Evolutionary conservation across 2,329 filamentous ascomycete species (phyloP).

Genomic region (Polytolypa hystricis): DNA sequence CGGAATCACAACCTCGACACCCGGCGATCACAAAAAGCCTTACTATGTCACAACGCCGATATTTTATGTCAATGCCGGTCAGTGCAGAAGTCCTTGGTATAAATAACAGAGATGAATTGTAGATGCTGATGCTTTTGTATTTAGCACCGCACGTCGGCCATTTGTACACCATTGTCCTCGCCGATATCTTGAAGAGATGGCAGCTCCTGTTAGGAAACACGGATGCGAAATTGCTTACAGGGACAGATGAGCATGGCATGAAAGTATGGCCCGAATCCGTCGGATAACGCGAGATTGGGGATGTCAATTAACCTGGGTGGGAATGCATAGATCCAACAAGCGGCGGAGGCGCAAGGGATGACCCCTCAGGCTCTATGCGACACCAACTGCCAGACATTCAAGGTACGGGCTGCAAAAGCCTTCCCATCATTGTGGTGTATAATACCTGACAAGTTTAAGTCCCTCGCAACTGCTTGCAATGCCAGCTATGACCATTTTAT

Average conservation of each 20-base stretch:
- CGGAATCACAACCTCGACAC: slow-evolving; percentile 9
- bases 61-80: slow-evolving; percentile 96
- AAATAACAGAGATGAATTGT: not conserved
- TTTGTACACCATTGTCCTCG: slow-evolving; percentile 81
- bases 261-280: slow-evolving; percentile 44
- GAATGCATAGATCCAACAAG: slow-evolving; percentile 66
- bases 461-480: slow-evolving; percentile 57
- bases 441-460: slow-evolving; percentile 23
- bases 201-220: slow-evolving; percentile 59
- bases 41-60: slow-evolving; percentile 96
- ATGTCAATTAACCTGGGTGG: slow-evolving; percentile 11
- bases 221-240: slow-evolving; percentile 66
- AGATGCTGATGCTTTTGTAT: slow-evolving; percentile 2
- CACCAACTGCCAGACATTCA: slow-evolving; percentile 67
- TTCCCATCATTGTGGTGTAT: not conserved
- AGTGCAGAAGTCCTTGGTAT: slow-evolving; percentile 14
- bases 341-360: slow-evolving; percentile 58
- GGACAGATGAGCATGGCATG: slow-evolving; percentile 95
- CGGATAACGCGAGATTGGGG: not conserved
- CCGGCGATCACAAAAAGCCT: slow-evolving; percentile 50
- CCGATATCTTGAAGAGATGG: slow-evolving; percentile 90
- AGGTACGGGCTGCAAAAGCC: slow-evolving; percentile 28
- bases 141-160: slow-evolving; percentile 88
- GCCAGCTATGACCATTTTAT: slow-evolving; percentile 80
- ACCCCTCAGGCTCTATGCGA: slow-evolving; percentile 82